These are phyloP conservation scores for Syzygium syzygioides DNA, from an alignment of 441 rosid species.

Conservation along the genomic window DNA sequence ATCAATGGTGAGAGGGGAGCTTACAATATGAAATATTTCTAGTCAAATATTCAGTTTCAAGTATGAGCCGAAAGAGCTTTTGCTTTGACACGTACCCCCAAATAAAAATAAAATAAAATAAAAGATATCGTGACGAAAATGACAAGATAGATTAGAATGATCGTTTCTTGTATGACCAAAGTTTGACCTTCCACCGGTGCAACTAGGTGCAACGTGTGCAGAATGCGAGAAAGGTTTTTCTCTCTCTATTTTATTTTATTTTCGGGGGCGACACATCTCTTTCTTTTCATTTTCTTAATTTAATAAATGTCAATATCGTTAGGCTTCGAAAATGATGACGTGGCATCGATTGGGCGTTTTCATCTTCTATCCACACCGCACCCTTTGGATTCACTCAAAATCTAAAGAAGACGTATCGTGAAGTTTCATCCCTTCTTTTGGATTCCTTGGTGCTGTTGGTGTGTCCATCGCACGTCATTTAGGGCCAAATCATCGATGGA, in stretches of 20 bases:
- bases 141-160: neutral
- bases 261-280: neutral
- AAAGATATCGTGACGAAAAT: neutral
- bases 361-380: neutral
- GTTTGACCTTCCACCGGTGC: neutral
- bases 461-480: neutral
- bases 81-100: neutral
- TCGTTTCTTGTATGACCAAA: neutral
- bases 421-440: neutral
- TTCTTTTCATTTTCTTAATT: neutral
- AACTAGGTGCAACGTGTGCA: neutral
- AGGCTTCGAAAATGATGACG: neutral
- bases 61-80: neutral
- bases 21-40: neutral
- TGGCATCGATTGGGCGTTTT: neutral
- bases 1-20: neutral
- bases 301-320: neutral
- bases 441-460: neutral
- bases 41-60: neutral
- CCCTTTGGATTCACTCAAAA: neutral
- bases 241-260: neutral
- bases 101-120: rapidly evolving
- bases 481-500: neutral
- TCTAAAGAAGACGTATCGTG: neutral
- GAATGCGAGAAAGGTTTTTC: neutral